phyloP scores from a whole-genome alignment of 495 filamentous ascomycete genomes.

The Delitschia confertaspora region DNA sequence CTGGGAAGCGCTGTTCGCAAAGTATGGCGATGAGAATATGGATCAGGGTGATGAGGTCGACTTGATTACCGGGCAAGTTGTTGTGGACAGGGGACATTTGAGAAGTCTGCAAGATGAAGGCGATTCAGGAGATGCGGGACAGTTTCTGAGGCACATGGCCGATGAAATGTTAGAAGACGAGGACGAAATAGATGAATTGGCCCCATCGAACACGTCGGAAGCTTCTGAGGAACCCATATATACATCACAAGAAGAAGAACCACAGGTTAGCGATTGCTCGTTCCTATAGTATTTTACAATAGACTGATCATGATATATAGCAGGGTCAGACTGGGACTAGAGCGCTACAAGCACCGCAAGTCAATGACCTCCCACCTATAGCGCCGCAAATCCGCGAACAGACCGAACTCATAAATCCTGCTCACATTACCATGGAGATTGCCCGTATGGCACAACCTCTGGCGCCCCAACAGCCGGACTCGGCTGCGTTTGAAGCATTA shows the following conservation, averaged over 20 bases:
- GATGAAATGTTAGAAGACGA: slow-evolving; percentile 11
- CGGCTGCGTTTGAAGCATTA: slow-evolving; percentile 2
- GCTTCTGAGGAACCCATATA: neutral
- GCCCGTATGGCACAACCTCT: neutral
- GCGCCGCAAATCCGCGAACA: neutral
- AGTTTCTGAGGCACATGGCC: slow-evolving; percentile 26
- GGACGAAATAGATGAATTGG: slow-evolving; percentile 15
- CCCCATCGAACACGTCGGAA: slow-evolving; percentile 6
- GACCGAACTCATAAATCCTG: neutral
- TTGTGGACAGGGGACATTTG: slow-evolving; percentile 83
- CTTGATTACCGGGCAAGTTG: slow-evolving; percentile 62
- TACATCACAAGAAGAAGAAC: too few relatives aligned
- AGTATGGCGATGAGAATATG: slow-evolving; percentile 73
- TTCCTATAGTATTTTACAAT: too few relatives aligned
- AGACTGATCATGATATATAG: too few relatives aligned
- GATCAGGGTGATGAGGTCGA: slow-evolving; percentile 64
- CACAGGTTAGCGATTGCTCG: too few relatives aligned
- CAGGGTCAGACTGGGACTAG: neutral
- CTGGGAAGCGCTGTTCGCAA: slow-evolving; percentile 80
- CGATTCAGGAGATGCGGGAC: slow-evolving; percentile 9
- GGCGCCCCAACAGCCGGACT: neutral
- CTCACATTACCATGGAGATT: too few relatives aligned
- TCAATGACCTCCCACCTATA: slow-evolving; percentile 4
- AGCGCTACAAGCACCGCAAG: neutral
- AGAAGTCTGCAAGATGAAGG: slow-evolving; percentile 24